Evolutionary conservation across 108 stramenopile species (phyloP).

Genomic region (Pseudonitzschia multiseries): DNA sequence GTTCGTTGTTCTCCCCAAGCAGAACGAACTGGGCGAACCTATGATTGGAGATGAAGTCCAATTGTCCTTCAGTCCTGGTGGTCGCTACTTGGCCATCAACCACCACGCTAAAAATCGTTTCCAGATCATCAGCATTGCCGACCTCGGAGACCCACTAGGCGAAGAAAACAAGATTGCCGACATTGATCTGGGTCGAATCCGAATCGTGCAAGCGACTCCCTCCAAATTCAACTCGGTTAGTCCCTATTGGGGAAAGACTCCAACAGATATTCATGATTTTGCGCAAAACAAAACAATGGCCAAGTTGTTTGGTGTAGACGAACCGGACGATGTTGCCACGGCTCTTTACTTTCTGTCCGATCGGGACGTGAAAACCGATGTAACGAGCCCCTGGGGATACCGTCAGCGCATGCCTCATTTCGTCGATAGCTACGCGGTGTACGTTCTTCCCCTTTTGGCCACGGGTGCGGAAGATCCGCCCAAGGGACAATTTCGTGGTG

Average conservation of each 20-base stretch:
- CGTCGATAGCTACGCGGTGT: slow-evolving; percentile 29
- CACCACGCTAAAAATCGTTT: slow-evolving; percentile 73
- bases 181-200: slow-evolving; percentile 54
- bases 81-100: slow-evolving; percentile 57
- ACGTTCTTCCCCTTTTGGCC: slow-evolving; percentile 46
- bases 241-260: slow-evolving; percentile 51
- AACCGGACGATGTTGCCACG: slow-evolving; percentile 33
- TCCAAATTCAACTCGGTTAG: slow-evolving; percentile 54
- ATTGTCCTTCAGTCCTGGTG: slow-evolving; percentile 54
- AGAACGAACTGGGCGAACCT: slow-evolving; percentile 61
- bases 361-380: slow-evolving; percentile 57
- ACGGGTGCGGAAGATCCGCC: neutral
- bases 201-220: slow-evolving; percentile 71
- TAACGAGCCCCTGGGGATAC: slow-evolving; percentile 64
- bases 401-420: slow-evolving; percentile 66
- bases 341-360: slow-evolving; percentile 68
- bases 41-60: slow-evolving; percentile 47
- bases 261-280: slow-evolving; percentile 26
- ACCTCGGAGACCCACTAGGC: slow-evolving; percentile 49
- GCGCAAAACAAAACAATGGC: slow-evolving; percentile 24
- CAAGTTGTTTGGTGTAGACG: slow-evolving; percentile 9
- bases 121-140: slow-evolving; percentile 60
- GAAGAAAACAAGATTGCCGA: slow-evolving; percentile 35
- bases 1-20: slow-evolving; percentile 40
- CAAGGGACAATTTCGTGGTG: slow-evolving; percentile 54